These are phyloP conservation scores for Ganoderma resinaceum DNA, from an alignment of 1,284 basidiomycete species.

Conservation along the genomic window DNA sequence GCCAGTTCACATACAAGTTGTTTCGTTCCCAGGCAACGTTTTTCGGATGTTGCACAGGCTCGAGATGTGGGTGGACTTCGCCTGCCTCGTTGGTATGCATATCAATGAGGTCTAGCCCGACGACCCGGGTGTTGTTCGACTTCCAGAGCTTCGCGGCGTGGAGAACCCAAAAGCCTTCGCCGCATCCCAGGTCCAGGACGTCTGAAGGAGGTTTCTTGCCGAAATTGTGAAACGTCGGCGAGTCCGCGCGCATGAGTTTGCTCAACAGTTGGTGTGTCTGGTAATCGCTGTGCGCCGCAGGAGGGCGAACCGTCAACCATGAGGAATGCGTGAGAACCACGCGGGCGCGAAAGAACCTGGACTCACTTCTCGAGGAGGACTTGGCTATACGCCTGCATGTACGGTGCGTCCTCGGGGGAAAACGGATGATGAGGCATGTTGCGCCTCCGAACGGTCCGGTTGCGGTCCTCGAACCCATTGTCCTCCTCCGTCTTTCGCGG, in stretches of 20 bases:
- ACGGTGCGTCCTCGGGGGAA: slow-evolving; percentile 53
- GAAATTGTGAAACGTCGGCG: slow-evolving; percentile 67
- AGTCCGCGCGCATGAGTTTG: slow-evolving; percentile 54
- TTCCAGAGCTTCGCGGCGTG: slow-evolving; percentile 68
- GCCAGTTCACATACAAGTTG: slow-evolving; percentile 65
- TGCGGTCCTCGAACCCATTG: slow-evolving; percentile 28
- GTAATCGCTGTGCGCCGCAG: slow-evolving; percentile 53
- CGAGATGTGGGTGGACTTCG: slow-evolving; percentile 31
- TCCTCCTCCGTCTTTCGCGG: slow-evolving; percentile 18
- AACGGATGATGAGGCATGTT: slow-evolving; percentile 59
- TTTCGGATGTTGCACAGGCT: slow-evolving; percentile 39
- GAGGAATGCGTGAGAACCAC: slow-evolving; percentile 1
- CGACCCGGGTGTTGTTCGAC: slow-evolving; percentile 52
- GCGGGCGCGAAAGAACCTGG: neutral
- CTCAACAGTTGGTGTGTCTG: slow-evolving; percentile 59
- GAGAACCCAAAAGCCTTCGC: slow-evolving; percentile 67
- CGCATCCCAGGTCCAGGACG: slow-evolving; percentile 79
- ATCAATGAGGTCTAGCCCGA: slow-evolving; percentile 71
- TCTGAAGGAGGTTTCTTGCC: slow-evolving; percentile 54
- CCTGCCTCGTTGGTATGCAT: slow-evolving; percentile 43
- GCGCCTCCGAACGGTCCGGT: slow-evolving; percentile 37
- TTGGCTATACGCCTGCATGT: slow-evolving; percentile 69
- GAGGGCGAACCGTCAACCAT: slow-evolving; percentile 7
- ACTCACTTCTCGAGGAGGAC: slow-evolving; percentile 66
- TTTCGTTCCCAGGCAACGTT: slow-evolving; percentile 64